phyloP scores from a whole-genome alignment of 148 eudicot species.

The Spergularia marina region DNA sequence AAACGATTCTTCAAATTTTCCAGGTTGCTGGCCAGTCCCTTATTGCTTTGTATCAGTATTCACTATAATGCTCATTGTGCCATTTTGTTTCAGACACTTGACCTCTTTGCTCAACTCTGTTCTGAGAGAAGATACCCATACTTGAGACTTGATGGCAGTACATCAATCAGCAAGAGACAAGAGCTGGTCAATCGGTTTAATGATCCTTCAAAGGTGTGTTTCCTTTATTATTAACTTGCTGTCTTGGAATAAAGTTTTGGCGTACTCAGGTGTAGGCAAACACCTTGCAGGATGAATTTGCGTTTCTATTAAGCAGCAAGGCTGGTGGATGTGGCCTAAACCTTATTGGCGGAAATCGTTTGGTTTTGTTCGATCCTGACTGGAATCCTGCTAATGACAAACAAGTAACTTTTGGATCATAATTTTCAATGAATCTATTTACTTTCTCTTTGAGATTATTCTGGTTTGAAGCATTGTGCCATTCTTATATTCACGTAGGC shows the following conservation, averaged over 20 bases:
- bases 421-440: conserved; percentile 1
- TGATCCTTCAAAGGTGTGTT: conserved; percentile 80
- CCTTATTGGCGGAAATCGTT: conserved; percentile 95
- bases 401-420: conserved; percentile 53
- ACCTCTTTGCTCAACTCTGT: conserved; percentile 95
- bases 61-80: neutral
- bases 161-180: conserved; percentile 90
- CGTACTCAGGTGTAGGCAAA: conserved; percentile 7
- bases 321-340: conserved; percentile 99
- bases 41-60: too few species aligned
- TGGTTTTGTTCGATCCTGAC: conserved; percentile 98
- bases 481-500: conserved; percentile 46
- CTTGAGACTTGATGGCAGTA: conserved; percentile 86
- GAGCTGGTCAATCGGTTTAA: conserved; percentile 90
- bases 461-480: conserved; percentile 7
- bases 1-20: too few species aligned
- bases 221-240: conserved; percentile 2
- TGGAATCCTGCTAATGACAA: conserved; percentile 99
- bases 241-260: neutral
- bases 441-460: conserved; percentile 2
- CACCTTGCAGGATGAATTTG: conserved; percentile 92
- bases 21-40: too few species aligned
- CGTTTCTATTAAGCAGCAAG: conserved; percentile 97
- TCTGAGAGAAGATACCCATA: conserved; percentile 96
- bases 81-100: conserved; percentile 65